Percentiles rank a stretch among this genome's conserved stretches.
Evolutionary conservation across 164 flowering plant species (phyloP).

Genomic region (Saururus chinensis): DNA sequence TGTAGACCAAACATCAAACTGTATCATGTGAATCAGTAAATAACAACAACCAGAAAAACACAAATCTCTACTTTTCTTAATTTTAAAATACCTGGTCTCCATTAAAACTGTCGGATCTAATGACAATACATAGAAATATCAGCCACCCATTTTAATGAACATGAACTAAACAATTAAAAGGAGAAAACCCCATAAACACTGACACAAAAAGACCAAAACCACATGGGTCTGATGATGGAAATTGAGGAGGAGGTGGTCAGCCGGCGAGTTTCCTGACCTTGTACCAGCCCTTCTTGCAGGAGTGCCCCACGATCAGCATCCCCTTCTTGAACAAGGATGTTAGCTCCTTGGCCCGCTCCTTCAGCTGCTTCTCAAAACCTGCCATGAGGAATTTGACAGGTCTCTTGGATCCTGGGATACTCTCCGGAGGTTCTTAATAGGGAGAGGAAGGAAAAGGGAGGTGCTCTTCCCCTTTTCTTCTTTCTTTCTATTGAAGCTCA

Average conservation of each 20-base stretch:
- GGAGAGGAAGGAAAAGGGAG: neutral
- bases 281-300: conserved; percentile 79
- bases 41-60: too few relatives aligned
- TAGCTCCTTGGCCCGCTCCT: conserved; percentile 50
- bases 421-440: neutral
- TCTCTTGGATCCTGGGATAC: neutral
- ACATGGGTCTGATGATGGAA: neutral
- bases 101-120: too few relatives aligned
- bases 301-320: conserved; percentile 39
- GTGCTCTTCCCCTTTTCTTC: neutral
- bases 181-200: too few relatives aligned
- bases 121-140: too few relatives aligned
- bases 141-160: too few relatives aligned
- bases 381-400: conserved; percentile 24
- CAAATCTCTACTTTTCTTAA: too few relatives aligned
- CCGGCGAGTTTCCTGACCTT: conserved; percentile 31
- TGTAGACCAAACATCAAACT: too few relatives aligned
- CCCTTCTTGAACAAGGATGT: conserved; percentile 48
- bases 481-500: neutral
- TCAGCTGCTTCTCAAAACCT: conserved; percentile 46
- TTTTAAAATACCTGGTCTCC: too few relatives aligned
- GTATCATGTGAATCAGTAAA: too few relatives aligned
- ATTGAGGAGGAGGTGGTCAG: neutral
- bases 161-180: too few relatives aligned
- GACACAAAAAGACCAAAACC: neutral